A percentile compares a stretch with the other conserved stretches of the same genome.
phyloP scores from a whole-genome alignment of 257 asterid genomes.

The Coffea canephora region DNA sequence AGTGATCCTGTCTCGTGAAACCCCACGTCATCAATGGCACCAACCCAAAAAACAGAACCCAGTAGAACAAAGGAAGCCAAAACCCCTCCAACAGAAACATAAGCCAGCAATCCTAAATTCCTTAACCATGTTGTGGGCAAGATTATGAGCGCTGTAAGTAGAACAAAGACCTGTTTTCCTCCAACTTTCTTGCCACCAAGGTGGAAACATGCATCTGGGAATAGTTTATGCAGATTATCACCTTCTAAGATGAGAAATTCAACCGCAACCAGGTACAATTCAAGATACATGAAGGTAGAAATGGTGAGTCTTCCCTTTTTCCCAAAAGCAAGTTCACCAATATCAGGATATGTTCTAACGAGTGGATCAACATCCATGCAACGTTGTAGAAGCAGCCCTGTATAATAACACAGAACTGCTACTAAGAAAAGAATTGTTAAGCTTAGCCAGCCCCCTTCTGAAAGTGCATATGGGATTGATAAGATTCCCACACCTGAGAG shows the following conservation, averaged over 20 bases:
- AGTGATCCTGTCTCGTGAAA: constrained; percentile 39
- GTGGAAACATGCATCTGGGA: constrained; percentile 29
- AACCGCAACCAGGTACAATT: constrained; percentile 44
- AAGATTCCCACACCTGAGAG: constrained; percentile 46
- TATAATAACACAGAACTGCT: constrained; percentile 41
- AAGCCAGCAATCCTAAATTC: constrained; percentile 41
- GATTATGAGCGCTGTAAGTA: constrained; percentile 34
- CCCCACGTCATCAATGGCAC: constrained; percentile 44
- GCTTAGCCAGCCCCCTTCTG: constrained; percentile 54
- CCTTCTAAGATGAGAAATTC: constrained; percentile 59
- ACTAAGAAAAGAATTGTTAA: constrained; percentile 22
- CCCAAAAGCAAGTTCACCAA: constrained; percentile 47
- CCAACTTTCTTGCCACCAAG: constrained; percentile 25
- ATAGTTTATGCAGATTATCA: constrained; percentile 49
- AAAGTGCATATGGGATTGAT: constrained; percentile 52
- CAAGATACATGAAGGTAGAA: constrained; percentile 43
- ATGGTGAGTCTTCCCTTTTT: constrained; percentile 35
- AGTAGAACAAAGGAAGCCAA: constrained; percentile 38
- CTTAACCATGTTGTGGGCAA: constrained; percentile 61
- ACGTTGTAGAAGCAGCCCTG: constrained; percentile 40
- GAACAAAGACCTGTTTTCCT: constrained; percentile 36
- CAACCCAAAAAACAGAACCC: constrained; percentile 41
- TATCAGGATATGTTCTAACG: constrained; percentile 47
- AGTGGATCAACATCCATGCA: constrained; percentile 43
- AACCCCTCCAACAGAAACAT: constrained; percentile 49